Conservation (phyloP, 2,329 filamentous ascomycete genomes). For the Tolypocladium ovalisporum region DNA sequence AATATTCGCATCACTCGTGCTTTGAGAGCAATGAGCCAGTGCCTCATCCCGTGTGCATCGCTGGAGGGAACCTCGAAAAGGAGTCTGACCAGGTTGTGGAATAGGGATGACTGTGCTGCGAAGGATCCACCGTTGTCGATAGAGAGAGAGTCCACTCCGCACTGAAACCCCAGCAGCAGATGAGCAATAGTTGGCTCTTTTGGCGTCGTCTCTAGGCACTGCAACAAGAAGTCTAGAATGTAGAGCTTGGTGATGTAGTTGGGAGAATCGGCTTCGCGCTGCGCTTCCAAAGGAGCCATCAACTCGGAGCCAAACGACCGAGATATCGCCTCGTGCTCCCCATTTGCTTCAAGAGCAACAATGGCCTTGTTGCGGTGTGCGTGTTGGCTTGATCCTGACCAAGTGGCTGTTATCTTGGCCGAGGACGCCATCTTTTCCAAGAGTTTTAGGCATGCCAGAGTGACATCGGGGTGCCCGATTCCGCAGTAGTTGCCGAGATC, state of each 20-base stretch:
- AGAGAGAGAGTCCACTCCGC: constrained; percentile 58
- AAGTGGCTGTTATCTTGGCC: constrained; percentile 63
- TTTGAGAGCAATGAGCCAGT: constrained; percentile 61
- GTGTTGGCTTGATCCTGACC: constrained; percentile 48
- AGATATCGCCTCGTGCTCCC: constrained; percentile 70
- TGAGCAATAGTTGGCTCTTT: constrained; percentile 82
- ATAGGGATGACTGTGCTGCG: constrained; percentile 60
- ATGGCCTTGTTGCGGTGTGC: constrained; percentile 73
- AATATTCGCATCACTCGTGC: constrained; percentile 63
- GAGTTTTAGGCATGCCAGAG: constrained; percentile 68
- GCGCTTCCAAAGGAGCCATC: constrained; percentile 58
- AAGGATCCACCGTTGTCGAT: constrained; percentile 62
- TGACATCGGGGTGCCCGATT: constrained; percentile 69
- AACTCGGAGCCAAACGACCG: constrained; percentile 62
- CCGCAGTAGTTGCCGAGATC: constrained; percentile 81
- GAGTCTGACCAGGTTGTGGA: constrained; percentile 71
- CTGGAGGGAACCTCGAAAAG: constrained; percentile 57
- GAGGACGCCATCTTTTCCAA: constrained; percentile 82
- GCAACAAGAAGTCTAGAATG: constrained; percentile 76
- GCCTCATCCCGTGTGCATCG: constrained; percentile 48
- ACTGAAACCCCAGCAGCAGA: constrained; percentile 77
- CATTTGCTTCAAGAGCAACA: constrained; percentile 73
- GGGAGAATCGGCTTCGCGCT: constrained; percentile 55
- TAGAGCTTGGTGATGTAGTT: constrained; percentile 74
- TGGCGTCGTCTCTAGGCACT: constrained; percentile 64